phyloP scores from a whole-genome alignment of 2,329 filamentous ascomycete species.

The Helicocarpus griseus region DNA sequence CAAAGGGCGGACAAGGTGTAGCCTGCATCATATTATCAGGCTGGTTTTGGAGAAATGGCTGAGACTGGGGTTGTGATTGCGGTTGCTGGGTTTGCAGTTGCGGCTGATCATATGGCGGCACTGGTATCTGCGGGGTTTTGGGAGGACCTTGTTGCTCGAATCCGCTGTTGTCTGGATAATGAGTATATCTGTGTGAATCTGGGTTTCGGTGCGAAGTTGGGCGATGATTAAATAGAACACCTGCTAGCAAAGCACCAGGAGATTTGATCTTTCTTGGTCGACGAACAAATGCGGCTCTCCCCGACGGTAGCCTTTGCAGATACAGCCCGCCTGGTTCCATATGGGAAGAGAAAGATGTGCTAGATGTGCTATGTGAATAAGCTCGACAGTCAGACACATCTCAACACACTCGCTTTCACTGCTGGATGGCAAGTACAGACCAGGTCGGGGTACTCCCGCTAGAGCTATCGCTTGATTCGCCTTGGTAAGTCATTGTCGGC shows the following conservation, averaged over 20 bases:
- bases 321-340: slow-evolving; percentile 10
- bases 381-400: background rate
- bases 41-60: background rate
- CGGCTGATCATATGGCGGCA: background rate
- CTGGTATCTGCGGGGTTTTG: background rate
- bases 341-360: background rate
- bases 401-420: background rate
- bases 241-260: slow-evolving; percentile 2
- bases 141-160: background rate
- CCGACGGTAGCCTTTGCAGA: slow-evolving; percentile 10
- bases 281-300: slow-evolving; percentile 12
- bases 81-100: background rate
- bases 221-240: slow-evolving; percentile 3
- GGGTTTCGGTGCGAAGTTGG: background rate
- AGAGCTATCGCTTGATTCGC: background rate
- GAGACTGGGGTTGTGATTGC: background rate
- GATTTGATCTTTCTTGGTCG: slow-evolving; percentile 8
- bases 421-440: background rate
- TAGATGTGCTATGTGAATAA: background rate
- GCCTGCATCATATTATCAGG: background rate
- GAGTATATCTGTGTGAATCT: background rate
- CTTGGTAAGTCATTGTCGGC: background rate
- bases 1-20: too few relatives aligned
- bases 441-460: background rate
- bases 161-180: background rate